These are phyloP conservation scores for Berkeleyomyces basicola DNA, from an alignment of 2,329 filamentous ascomycete species.

Conservation along the genomic window DNA sequence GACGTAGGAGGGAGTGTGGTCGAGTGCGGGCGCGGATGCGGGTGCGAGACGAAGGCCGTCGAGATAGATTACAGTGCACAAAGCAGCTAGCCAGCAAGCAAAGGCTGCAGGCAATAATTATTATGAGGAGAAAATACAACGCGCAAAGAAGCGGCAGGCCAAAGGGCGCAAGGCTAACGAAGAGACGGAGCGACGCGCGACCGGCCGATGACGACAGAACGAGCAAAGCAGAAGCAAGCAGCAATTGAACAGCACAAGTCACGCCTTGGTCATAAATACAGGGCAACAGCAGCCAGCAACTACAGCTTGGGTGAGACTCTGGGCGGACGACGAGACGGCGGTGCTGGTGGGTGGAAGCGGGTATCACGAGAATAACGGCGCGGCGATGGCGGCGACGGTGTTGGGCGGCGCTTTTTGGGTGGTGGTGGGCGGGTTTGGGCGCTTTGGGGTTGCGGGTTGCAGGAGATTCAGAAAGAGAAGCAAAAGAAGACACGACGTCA, in stretches of 20 bases:
- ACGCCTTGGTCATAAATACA: neutral
- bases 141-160: no score
- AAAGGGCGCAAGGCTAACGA: neutral
- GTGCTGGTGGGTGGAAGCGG: neutral
- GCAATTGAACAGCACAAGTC: neutral
- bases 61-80: neutral
- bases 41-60: neutral
- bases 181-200: neutral
- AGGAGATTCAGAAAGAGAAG: constrained; percentile 3
- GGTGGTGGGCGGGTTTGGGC: neutral
- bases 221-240: neutral
- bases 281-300: neutral
- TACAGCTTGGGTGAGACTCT: neutral
- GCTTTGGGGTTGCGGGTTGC: neutral
- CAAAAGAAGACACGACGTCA: constrained; percentile 13
- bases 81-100: neutral
- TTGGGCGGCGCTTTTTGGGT: neutral
- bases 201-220: neutral
- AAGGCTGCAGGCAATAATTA: neutral
- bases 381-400: neutral
- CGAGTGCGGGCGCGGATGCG: neutral
- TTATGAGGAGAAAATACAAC: neutral
- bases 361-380: no score
- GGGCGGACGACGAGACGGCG: neutral
- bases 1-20: neutral